Conservation (phyloP, 2,329 filamentous ascomycete genomes). For the Pochonia chlamydosporia region DNA sequence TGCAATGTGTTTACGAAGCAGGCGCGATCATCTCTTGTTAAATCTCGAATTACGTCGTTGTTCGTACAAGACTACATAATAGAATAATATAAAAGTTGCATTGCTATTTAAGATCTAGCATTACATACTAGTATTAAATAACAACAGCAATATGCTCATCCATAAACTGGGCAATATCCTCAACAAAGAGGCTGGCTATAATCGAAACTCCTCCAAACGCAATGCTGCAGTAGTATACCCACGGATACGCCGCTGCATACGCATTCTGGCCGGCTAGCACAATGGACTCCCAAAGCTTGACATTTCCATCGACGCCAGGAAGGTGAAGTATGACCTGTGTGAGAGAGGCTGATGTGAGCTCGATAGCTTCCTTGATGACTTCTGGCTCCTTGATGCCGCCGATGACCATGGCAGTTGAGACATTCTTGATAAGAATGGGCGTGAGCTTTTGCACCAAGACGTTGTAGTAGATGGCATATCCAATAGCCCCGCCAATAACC, state of each 20-base stretch:
- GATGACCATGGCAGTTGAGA: slow-evolving; percentile 22
- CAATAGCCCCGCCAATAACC: slow-evolving; percentile 60
- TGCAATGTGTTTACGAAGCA: too few relatives aligned
- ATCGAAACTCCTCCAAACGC: slow-evolving; percentile 54
- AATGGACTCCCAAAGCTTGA: slow-evolving; percentile 40
- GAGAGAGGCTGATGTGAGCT: slow-evolving; percentile 46
- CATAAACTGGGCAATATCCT: slow-evolving; percentile 53
- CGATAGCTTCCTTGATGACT: slow-evolving; percentile 45
- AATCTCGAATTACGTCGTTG: too few relatives aligned
- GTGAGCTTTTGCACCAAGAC: slow-evolving; percentile 43
- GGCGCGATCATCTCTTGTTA: too few relatives aligned
- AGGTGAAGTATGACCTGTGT: slow-evolving; percentile 40
- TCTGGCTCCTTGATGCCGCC: slow-evolving; percentile 38
- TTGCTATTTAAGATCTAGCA: too few relatives aligned
- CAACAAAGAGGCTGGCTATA: slow-evolving; percentile 51
- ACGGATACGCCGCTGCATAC: slow-evolving; percentile 53
- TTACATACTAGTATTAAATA: not conserved
- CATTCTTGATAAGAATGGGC: slow-evolving; percentile 17
- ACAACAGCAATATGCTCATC: slow-evolving; percentile 30
- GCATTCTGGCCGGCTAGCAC: slow-evolving; percentile 49
- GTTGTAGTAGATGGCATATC: slow-evolving; percentile 55
- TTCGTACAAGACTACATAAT: too few relatives aligned
- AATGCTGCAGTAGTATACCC: slow-evolving; percentile 49
- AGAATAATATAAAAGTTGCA: too few relatives aligned
- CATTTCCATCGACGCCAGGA: slow-evolving; percentile 46